Percentiles rank a stretch among this genome's conserved stretches.
Conservation (phyloP, 1,284 basidiomycete species). For the Moniliophthora roreri region DNA sequence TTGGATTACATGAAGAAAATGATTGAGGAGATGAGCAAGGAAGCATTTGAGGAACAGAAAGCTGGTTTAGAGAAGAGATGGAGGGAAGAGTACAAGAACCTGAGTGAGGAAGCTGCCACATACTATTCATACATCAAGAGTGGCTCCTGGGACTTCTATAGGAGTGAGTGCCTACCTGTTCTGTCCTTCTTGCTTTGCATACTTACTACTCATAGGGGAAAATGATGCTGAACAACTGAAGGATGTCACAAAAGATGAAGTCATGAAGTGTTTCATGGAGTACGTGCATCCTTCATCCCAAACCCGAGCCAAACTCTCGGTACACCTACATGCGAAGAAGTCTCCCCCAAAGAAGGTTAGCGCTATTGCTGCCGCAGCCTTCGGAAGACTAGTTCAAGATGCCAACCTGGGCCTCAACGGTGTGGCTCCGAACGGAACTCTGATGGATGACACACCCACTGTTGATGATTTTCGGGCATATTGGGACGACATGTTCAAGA, state of each 20-base stretch:
- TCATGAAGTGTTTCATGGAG: slow-evolving; percentile 73
- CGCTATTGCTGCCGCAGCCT: slow-evolving; percentile 60
- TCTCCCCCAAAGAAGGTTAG: slow-evolving; percentile 63
- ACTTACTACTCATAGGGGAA: slow-evolving; percentile 30
- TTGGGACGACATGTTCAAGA: slow-evolving; percentile 34
- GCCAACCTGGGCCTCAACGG: slow-evolving; percentile 53
- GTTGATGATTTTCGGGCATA: slow-evolving; percentile 45
- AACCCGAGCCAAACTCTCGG: slow-evolving; percentile 75
- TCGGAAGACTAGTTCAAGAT: slow-evolving; percentile 55
- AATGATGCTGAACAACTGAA: slow-evolving; percentile 68
- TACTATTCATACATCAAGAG: slow-evolving; percentile 75
- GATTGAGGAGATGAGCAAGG: slow-evolving; percentile 46
- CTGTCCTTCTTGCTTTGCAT: slow-evolving; percentile 9
- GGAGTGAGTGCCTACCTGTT: slow-evolving; percentile 28
- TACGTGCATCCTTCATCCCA: slow-evolving; percentile 72
- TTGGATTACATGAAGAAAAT: slow-evolving; percentile 54
- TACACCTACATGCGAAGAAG: slow-evolving; percentile 78
- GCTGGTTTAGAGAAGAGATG: slow-evolving; percentile 52
- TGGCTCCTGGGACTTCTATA: slow-evolving; percentile 77
- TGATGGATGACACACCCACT: slow-evolving; percentile 41
- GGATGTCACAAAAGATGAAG: slow-evolving; percentile 73
- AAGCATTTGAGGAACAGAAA: slow-evolving; percentile 57
- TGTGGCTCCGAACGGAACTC: slow-evolving; percentile 54
- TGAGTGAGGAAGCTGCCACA: slow-evolving; percentile 74
- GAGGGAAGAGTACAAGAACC: slow-evolving; percentile 57